Conservation (phyloP, 1,139 yeast genomes). For the Protomyces lactucae-debilis region DNA sequence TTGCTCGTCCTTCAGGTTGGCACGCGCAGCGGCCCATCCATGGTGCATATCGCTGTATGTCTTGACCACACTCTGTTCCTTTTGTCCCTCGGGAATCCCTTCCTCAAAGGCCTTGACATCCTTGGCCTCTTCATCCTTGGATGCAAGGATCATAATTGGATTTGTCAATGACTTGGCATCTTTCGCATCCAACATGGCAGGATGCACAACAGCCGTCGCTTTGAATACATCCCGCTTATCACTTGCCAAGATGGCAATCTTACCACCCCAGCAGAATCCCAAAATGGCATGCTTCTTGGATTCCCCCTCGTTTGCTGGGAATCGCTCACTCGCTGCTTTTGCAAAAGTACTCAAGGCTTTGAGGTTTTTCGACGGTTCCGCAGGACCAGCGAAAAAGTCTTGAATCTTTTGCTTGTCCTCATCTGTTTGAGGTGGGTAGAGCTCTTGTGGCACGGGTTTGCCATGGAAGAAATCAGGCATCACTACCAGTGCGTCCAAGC, state of each 20-base stretch:
- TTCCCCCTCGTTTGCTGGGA: slow-evolving; percentile 21
- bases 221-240: slow-evolving; percentile 27
- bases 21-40: slow-evolving; percentile 34
- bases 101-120: slow-evolving; percentile 26
- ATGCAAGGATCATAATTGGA: slow-evolving; percentile 31
- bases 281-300: slow-evolving; percentile 12
- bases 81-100: slow-evolving; percentile 11
- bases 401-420: slow-evolving; percentile 16
- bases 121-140: slow-evolving; percentile 31
- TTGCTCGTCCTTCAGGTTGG: slow-evolving; percentile 30
- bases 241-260: slow-evolving; percentile 30
- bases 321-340: slow-evolving; percentile 24
- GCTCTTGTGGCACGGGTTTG: slow-evolving; percentile 26
- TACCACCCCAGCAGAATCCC: slow-evolving; percentile 29
- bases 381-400: slow-evolving; percentile 14
- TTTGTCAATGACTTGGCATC: slow-evolving; percentile 32
- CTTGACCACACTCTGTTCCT: slow-evolving; percentile 26
- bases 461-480: slow-evolving; percentile 34
- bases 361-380: slow-evolving; percentile 20
- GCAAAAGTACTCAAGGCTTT: slow-evolving; percentile 27
- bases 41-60: slow-evolving; percentile 33
- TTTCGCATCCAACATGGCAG: slow-evolving; percentile 30
- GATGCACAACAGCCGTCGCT: slow-evolving; percentile 32
- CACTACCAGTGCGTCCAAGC: slow-evolving; percentile 30
- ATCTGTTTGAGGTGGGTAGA: slow-evolving; percentile 18